phyloP scores from a whole-genome alignment of 441 rosid species.

The Isatis lusitanica region DNA sequence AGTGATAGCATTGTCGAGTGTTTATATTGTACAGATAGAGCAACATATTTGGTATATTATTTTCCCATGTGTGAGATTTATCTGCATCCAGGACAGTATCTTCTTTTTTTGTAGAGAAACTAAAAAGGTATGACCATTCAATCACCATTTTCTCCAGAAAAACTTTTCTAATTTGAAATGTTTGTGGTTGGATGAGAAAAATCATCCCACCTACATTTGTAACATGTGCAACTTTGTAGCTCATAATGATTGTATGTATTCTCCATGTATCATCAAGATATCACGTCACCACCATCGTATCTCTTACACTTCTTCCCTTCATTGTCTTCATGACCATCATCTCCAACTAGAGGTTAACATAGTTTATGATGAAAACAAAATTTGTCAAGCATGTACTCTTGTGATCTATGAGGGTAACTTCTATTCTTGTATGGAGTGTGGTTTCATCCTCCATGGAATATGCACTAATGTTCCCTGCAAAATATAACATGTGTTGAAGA shows the following conservation, averaged over 20 bases:
- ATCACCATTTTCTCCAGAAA: neutral
- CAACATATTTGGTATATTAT: rapidly evolving
- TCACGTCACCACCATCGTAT: constrained; percentile 20
- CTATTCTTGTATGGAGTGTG: constrained; percentile 3
- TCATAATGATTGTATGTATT: constrained; percentile 25
- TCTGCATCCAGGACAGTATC: neutral
- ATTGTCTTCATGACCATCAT: constrained; percentile 19
- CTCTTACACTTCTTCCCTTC: neutral
- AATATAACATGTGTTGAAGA: neutral
- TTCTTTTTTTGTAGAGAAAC: neutral
- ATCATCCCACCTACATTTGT: constrained; percentile 35
- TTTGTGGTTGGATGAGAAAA: constrained; percentile 29
- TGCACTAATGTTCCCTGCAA: neutral
- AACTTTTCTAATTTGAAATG: neutral
- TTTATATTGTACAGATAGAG: neutral
- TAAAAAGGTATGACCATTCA: constrained; percentile 18
- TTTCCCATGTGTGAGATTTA: neutral
- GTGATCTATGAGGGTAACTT: neutral
- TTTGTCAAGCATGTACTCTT: neutral
- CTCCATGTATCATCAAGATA: constrained; percentile 16
- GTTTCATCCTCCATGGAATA: constrained; percentile 16
- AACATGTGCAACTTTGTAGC: constrained; percentile 9
- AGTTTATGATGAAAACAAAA: neutral
- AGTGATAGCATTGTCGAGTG: neutral
- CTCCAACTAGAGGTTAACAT: neutral